Conservation (phyloP, 345 rosid species). For the Laguncularia racemosa region DNA sequence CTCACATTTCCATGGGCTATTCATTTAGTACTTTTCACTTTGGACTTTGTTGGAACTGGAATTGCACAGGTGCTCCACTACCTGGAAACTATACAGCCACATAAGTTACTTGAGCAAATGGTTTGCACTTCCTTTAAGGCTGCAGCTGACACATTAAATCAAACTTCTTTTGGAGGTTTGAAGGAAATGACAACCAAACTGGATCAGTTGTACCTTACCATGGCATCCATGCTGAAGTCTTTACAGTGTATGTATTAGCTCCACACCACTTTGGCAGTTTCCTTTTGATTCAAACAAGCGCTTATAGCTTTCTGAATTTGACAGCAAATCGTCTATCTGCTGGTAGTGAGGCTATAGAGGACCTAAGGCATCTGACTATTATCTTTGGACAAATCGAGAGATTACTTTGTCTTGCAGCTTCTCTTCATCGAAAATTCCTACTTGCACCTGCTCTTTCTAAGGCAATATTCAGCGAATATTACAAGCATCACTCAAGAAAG, state of each 20-base stretch:
- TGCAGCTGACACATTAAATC: constrained; percentile 81
- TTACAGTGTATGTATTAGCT: constrained; percentile 42
- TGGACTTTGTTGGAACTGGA: constrained; percentile 12
- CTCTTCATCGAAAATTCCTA: constrained; percentile 77
- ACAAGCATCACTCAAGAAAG: constrained; percentile 40
- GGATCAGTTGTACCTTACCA: constrained; percentile 65
- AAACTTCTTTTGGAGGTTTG: constrained; percentile 61
- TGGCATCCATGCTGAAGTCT: constrained; percentile 51
- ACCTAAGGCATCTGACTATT: constrained; percentile 51
- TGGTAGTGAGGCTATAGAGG: constrained; percentile 44
- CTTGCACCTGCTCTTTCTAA: constrained; percentile 65
- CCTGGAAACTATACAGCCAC: constrained; percentile 84
- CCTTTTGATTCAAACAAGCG: neutral
- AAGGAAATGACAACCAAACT: constrained; percentile 60
- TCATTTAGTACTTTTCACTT: constrained; percentile 3
- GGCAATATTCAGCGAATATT: constrained; percentile 65
- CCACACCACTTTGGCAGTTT: neutral
- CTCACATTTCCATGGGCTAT: constrained; percentile 3
- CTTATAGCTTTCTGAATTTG: constrained; percentile 8
- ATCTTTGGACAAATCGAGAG: constrained; percentile 79
- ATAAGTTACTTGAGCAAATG: constrained; percentile 96
- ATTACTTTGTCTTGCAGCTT: constrained; percentile 66
- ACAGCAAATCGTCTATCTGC: constrained; percentile 54
- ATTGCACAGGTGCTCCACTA: constrained; percentile 67
- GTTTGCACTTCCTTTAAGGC: constrained; percentile 92